Evolutionary conservation across 2,329 filamentous ascomycete species (phyloP), one percentile per base, ranked within the genome.

Genomic region (Cyphellophora attinorum): DNA sequence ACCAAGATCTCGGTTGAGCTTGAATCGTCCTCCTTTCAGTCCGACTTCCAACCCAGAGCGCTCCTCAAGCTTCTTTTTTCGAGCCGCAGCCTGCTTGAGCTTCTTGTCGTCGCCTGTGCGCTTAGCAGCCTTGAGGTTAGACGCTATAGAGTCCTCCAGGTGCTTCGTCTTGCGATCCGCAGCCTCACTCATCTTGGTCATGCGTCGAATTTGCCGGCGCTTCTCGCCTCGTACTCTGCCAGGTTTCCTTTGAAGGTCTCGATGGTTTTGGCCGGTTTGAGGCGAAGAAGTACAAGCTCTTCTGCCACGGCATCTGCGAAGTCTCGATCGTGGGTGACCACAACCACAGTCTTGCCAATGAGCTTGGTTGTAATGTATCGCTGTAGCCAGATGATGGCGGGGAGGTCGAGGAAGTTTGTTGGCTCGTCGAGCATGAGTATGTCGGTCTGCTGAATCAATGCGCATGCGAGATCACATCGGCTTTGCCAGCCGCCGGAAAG

Each of bases 301-400:
- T 76, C 69, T 6, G 80, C 85, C 42, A 85, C 79, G 0, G 78
- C 71, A 33, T 85, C 79, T 31, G 80, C 74, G 51, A 93, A 93
- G 45, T 82, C 79, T 11, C 85, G 74, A 54, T 93, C 85, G 58
- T 93, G 85, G 0, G 85, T 91, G 1, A 91, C 64, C 11, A 93
- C 65, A 1, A 91, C 67, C 3, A 41, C 44, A 0, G 84, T 91
- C 1, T 68, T 72, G 13, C 75, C 69, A 3, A 67, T 65, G 3
- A 79, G 56, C 1, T 68, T 61, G 23, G 70, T 63, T 34, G 61
- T 61, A 6, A 93, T 71, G 51, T 86, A 79, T 10, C 71, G 70
- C 51, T 93, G 80, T 1, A 94, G 66, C 84, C 85, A 93, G 37
- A 93, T 74, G 38, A 93, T 86, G 1, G 82, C 83, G 0, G 86